Evolutionary conservation across 129 eudicot species (phyloP), one percentile per base, ranked within the genome.

Genomic region (Gnaphalium uliginosum): DNA sequence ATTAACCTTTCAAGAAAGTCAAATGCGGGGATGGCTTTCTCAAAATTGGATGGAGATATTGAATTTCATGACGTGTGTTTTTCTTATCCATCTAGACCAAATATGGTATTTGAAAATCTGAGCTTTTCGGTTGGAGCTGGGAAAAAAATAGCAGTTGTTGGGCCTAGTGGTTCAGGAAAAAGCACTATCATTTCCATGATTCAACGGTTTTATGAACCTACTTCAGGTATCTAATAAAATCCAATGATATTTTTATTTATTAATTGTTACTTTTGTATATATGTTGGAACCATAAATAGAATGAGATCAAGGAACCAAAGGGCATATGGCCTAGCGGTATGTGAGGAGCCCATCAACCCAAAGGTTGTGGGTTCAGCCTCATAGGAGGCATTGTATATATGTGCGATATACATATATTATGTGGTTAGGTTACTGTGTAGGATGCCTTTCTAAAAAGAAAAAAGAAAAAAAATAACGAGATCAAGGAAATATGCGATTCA

Each of bases 81-180:
- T 35, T 58, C 92, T 74, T 90, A 90, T 79, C 92, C 96, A 14
- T 87, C 96, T 69, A 83, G 96, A 25, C 79, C 90, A 21, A 81
- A 83, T 73, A 81, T 69, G 84, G 85, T 90, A 15, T 83, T 90
- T 19, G 84, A 90, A 71, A 72, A 82, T 78, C 74, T 91, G 76
- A 81, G 82, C 66, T 90, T 91, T 78, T 81, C 87, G 1, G 86
- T 85, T 56, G 82, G 60, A 76, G 87, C 88, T 11, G 88, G 96
- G 59, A 79, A 83, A 75, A 81, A 76, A 14, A 68, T 85, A 68
- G 96, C 96, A 25, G 50, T 90, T 61, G 96, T 90, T 68, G 92
- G 96, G 83, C 90, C 90, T n/a, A 90, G 92, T 79, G 96, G 92
- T 66, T 90, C 96, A 0, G 96, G 96, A 39, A 90, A 90, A 72